Conservation (phyloP, 371 early-diverging fungal species). For the Haplosporangium sp. region DNA sequence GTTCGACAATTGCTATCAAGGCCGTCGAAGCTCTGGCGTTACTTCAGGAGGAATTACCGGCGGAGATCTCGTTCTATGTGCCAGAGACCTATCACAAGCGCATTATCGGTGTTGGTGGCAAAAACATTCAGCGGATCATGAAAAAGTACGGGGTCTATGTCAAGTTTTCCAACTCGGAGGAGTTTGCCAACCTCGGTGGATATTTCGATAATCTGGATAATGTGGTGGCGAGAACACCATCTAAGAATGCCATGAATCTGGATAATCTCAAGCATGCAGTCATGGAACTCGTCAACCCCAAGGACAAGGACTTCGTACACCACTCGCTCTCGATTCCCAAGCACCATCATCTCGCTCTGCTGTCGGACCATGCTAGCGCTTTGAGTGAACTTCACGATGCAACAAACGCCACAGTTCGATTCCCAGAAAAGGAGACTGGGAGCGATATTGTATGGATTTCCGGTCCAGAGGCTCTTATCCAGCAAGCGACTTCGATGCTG, state of each 20-base stretch:
- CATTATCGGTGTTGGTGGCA: slow-evolving; percentile 95
- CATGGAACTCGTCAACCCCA: slow-evolving; percentile 76
- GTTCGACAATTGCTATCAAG: slow-evolving; percentile 65
- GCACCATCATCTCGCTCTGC: slow-evolving; percentile 58
- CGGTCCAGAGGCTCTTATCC: slow-evolving; percentile 49
- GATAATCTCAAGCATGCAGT: slow-evolving; percentile 76
- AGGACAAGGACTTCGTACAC: slow-evolving; percentile 63
- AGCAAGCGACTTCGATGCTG: slow-evolving; percentile 45
- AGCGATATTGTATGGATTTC: slow-evolving; percentile 39
- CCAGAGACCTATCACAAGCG: slow-evolving; percentile 93
- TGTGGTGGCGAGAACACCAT: slow-evolving; percentile 91
- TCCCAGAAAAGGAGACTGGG: slow-evolving; percentile 61
- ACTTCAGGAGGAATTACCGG: slow-evolving; percentile 87
- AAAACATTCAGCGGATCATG: slow-evolving; percentile 96
- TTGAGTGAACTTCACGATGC: slow-evolving; percentile 61
- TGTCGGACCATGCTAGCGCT: slow-evolving; percentile 57
- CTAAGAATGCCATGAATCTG: slow-evolving; percentile 82
- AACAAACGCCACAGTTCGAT: slow-evolving; percentile 62
- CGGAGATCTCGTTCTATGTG: slow-evolving; percentile 88
- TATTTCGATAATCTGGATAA: slow-evolving; percentile 86
- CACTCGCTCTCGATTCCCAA: slow-evolving; percentile 59
- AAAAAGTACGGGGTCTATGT: slow-evolving; percentile 95
- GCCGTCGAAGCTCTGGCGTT: slow-evolving; percentile 78
- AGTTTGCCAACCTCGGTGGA: slow-evolving; percentile 81
- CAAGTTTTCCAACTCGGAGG: slow-evolving; percentile 89